Evolutionary conservation across 1,284 basidiomycete species (phyloP).

Genomic region (Microbotryum saponariae): DNA sequence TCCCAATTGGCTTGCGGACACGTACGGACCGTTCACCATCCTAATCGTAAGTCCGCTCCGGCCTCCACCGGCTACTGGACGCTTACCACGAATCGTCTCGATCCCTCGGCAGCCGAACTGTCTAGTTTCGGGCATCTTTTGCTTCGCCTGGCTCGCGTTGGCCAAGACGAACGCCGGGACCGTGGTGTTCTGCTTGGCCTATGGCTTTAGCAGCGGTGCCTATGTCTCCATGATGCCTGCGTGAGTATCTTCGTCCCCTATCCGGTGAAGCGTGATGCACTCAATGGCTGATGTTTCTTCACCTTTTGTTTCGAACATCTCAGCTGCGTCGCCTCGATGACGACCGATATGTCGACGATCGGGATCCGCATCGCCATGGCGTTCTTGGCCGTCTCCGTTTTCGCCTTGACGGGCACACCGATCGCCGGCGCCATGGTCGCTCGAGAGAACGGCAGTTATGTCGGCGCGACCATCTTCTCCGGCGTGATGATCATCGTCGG

Average conservation of each 20-base stretch:
- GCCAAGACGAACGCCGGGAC: slow-evolving; percentile 23
- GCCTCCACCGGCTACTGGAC: background rate
- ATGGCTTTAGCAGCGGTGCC: slow-evolving; percentile 9
- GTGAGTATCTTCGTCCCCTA: background rate
- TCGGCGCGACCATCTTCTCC: slow-evolving; percentile 32
- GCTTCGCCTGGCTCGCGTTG: slow-evolving; percentile 31
- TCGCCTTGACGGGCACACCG: slow-evolving; percentile 38
- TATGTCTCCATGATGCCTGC: slow-evolving; percentile 30
- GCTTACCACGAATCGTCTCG: slow-evolving; percentile 1
- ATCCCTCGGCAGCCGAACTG: slow-evolving; percentile 16
- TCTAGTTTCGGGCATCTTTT: slow-evolving; percentile 23
- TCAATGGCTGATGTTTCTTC: too few species aligned
- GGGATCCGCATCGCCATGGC: slow-evolving; percentile 31
- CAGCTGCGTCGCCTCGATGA: slow-evolving; percentile 10
- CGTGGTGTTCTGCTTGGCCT: slow-evolving; percentile 39
- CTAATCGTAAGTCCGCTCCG: slow-evolving; percentile 6
- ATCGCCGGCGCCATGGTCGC: slow-evolving; percentile 40
- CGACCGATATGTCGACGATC: slow-evolving; percentile 22
- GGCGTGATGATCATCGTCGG: slow-evolving; percentile 35
- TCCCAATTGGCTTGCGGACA: slow-evolving; percentile 34
- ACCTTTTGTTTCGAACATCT: background rate
- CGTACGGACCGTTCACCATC: slow-evolving; percentile 32
- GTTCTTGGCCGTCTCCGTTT: slow-evolving; percentile 35
- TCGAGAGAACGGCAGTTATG: slow-evolving; percentile 32
- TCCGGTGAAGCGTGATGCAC: too few species aligned